Percentiles rank a stretch among this genome's conserved stretches.
Conservation (phyloP, 2,329 filamentous ascomycete species). For the Zymoseptoria pseudotritici region DNA sequence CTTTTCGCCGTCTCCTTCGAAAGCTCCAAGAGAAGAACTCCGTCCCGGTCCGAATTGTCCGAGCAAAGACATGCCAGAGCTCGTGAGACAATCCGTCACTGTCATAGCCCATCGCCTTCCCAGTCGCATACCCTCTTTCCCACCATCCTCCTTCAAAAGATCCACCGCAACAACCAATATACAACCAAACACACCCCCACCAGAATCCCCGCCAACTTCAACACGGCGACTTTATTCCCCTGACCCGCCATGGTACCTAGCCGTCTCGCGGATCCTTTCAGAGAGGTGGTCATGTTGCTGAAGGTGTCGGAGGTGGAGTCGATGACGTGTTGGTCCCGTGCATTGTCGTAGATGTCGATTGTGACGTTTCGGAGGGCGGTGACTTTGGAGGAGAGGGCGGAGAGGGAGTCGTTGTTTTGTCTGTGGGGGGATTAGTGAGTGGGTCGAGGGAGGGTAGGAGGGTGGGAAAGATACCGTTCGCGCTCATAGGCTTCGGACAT, state of each 20-base stretch:
- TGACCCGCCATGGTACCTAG: conserved; percentile 83
- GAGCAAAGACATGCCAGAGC: too few relatives aligned
- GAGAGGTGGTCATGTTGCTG: conserved; percentile 70
- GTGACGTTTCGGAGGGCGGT: conserved; percentile 88
- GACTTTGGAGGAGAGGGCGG: conserved; percentile 85
- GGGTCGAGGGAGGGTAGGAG: background rate
- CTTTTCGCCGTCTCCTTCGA: too few relatives aligned
- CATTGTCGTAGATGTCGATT: conserved; percentile 96
- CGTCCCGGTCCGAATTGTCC: too few relatives aligned
- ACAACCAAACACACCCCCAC: conserved; percentile 64
- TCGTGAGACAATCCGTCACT: too few relatives aligned
- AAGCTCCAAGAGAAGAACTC: too few relatives aligned
- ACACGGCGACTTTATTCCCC: conserved; percentile 82
- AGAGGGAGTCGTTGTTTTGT: conserved; percentile 92
- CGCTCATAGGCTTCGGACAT: conserved; percentile 54
- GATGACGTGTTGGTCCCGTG: conserved; percentile 77
- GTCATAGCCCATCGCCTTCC: too few relatives aligned
- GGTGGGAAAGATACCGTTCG: conserved; percentile 45
- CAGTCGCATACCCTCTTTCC: background rate
- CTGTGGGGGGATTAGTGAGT: background rate
- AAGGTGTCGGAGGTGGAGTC: conserved; percentile 88
- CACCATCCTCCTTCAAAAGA: conserved; percentile 20
- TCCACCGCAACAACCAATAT: conserved; percentile 54
- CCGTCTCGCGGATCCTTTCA: conserved; percentile 76
- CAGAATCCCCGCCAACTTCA: conserved; percentile 82